A percentile compares a stretch with the other conserved stretches of the same genome.
Conservation (phyloP, 208 protist species). For the Trypanosoma rangeli region DNA sequence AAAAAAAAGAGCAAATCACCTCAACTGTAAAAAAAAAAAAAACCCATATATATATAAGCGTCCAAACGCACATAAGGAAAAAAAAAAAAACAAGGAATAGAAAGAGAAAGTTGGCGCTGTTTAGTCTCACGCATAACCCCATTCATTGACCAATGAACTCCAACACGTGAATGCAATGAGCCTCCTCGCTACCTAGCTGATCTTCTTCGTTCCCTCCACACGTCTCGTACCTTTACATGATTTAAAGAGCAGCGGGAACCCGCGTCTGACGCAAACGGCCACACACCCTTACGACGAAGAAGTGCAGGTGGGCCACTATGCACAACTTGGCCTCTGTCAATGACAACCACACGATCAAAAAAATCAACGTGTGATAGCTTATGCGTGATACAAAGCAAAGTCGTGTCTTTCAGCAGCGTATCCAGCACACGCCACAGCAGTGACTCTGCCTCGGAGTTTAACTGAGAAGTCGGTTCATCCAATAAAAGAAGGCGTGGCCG, state of each 20-base stretch:
- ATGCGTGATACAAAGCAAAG: slow-evolving; percentile 34
- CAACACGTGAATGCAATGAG: not conserved
- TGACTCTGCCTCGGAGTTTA: slow-evolving; percentile 12
- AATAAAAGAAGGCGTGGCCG: slow-evolving; percentile 23
- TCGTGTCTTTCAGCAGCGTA: slow-evolving; percentile 17
- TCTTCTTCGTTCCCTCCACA: not conserved
- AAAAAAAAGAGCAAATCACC: slow-evolving; percentile 9
- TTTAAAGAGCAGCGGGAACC: not conserved
- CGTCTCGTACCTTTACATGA: not conserved
- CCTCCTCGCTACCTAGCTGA: too few species aligned
- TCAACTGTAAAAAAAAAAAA: not conserved
- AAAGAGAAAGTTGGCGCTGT: not conserved
- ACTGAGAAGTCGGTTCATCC: slow-evolving; percentile 31
- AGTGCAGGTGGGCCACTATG: slow-evolving; percentile 17
- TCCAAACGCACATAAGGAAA: too few species aligned
- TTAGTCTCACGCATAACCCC: not conserved
- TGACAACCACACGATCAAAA: slow-evolving; percentile 35
- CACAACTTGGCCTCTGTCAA: slow-evolving; percentile 28
- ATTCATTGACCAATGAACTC: not conserved
- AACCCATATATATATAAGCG: not conserved
- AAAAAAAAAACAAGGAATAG: not conserved
- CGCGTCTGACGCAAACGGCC: slow-evolving; percentile 16
- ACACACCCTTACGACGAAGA: slow-evolving; percentile 12
- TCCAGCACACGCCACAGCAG: slow-evolving; percentile 20
- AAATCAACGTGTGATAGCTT: slow-evolving; percentile 31